A percentile compares a stretch with the other conserved stretches of the same genome.
Conservation (phyloP, 1,284 basidiomycete species). For the Phylloporus sp. region DNA sequence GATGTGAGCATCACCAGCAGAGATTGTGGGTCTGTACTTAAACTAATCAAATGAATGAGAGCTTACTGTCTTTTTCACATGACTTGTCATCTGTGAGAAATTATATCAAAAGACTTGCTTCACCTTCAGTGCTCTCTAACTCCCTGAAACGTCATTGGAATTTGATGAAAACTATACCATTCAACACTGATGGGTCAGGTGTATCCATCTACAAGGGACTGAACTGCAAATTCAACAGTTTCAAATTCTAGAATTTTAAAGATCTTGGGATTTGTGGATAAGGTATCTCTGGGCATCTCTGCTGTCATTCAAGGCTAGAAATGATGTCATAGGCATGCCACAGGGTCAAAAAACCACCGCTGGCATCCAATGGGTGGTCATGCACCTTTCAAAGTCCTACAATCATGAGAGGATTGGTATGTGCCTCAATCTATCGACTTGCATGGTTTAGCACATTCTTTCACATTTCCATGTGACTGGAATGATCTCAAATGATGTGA, state of each 20-base stretch:
- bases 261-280: background rate
- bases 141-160: conserved; percentile 7
- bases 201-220: too few relatives aligned
- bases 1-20: too few relatives aligned
- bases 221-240: too few relatives aligned
- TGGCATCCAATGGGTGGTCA: conserved; percentile 7
- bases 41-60: too few relatives aligned
- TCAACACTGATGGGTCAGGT: background rate
- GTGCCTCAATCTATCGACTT: conserved; percentile 1
- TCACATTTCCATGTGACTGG: conserved; percentile 1
- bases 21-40: too few relatives aligned
- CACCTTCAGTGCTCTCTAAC: background rate
- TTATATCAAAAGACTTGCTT: background rate
- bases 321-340: background rate
- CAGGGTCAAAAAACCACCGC: background rate
- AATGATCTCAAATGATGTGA: background rate
- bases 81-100: background rate
- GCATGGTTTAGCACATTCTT: conserved; percentile 3
- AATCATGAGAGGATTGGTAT: conserved; percentile 3
- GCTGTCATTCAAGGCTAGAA: too few relatives aligned
- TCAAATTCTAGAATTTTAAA: background rate
- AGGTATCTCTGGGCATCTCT: too few relatives aligned
- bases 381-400: background rate
- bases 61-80: conserved; percentile 8
- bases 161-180: background rate